phyloP scores from a whole-genome alignment of 306 rosid species.

The Dryas octopetala region DNA sequence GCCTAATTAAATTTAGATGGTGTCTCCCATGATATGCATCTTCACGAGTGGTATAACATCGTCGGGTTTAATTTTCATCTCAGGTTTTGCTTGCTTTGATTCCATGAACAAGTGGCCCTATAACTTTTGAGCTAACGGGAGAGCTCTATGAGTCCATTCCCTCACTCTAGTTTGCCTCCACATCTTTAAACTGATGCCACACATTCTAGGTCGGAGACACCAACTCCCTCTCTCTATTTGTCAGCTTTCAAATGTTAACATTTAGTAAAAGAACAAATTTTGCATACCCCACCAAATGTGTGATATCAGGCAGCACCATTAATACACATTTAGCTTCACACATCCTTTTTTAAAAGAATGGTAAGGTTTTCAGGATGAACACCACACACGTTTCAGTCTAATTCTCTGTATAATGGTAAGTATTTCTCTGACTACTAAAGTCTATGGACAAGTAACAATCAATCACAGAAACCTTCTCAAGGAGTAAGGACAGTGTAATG shows the following conservation, averaged over 20 bases:
- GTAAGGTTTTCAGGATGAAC: not conserved
- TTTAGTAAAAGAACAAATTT: not conserved
- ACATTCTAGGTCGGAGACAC: not conserved
- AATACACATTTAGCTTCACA: not conserved
- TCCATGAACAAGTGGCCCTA: not conserved
- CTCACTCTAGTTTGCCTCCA: not conserved
- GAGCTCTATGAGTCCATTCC: too few species aligned
- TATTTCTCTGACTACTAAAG: too few species aligned
- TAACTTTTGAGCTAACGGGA: too few species aligned
- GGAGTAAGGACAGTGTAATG: not conserved
- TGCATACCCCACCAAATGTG: not conserved
- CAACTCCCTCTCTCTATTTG: not conserved
- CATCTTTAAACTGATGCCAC: constrained; percentile 5
- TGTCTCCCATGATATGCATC: not conserved
- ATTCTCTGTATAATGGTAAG: too few species aligned
- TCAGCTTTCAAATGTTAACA: not conserved
- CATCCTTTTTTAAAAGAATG: not conserved
- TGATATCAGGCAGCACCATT: not conserved
- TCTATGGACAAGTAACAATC: not conserved
- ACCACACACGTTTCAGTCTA: not conserved
- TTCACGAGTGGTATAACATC: not conserved
- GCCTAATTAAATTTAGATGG: too few species aligned
- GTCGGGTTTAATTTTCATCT: not conserved
- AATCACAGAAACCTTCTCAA: not conserved
- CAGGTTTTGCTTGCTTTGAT: not conserved